Percentiles rank a stretch among this genome's conserved stretches.
Evolutionary conservation across 2,329 filamentous ascomycete species (phyloP).

Genomic region (Monosporascus sp.): DNA sequence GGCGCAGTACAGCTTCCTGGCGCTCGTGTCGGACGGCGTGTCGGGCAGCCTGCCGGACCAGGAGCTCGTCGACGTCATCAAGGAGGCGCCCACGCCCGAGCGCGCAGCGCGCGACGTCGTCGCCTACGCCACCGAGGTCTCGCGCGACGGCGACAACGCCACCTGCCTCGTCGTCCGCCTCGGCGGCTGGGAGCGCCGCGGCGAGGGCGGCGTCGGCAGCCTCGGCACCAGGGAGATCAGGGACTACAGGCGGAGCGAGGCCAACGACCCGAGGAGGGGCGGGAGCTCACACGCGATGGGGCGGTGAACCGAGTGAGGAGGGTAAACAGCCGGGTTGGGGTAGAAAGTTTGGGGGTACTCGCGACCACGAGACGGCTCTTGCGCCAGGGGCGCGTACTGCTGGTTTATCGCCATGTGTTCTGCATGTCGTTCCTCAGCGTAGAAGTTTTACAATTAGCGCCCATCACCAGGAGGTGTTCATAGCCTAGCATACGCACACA

Average conservation of each 20-base stretch:
- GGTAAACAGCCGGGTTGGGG: conserved; percentile 3
- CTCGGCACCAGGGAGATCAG: conserved; percentile 88
- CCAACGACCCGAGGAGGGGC: conserved; percentile 71
- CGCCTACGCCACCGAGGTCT: conserved; percentile 82
- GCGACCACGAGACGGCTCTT: too few species aligned
- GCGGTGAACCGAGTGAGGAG: neutral
- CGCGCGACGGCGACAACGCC: conserved; percentile 59
- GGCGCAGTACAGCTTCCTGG: conserved; percentile 83
- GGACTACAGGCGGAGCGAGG: conserved; percentile 75
- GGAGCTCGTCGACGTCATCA: conserved; percentile 92
- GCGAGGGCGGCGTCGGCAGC: conserved; percentile 82
- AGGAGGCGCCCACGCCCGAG: conserved; percentile 88
- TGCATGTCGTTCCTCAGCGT: too few species aligned
- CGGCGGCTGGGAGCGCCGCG: conserved; percentile 65
- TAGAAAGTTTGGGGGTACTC: too few species aligned
- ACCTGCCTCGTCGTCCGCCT: conserved; percentile 63
- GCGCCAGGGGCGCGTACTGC: too few species aligned
- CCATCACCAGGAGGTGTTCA: too few species aligned
- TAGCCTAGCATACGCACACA: too few species aligned
- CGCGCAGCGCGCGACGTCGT: conserved; percentile 76
- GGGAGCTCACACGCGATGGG: conserved; percentile 26
- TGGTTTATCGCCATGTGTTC: too few species aligned
- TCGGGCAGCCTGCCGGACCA: conserved; percentile 83
- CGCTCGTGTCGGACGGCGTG: conserved; percentile 84
- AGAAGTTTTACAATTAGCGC: too few species aligned